Base-by-base conservation (phyloP, 257 asterid genomes). In the Scutellaria barbata region DNA sequence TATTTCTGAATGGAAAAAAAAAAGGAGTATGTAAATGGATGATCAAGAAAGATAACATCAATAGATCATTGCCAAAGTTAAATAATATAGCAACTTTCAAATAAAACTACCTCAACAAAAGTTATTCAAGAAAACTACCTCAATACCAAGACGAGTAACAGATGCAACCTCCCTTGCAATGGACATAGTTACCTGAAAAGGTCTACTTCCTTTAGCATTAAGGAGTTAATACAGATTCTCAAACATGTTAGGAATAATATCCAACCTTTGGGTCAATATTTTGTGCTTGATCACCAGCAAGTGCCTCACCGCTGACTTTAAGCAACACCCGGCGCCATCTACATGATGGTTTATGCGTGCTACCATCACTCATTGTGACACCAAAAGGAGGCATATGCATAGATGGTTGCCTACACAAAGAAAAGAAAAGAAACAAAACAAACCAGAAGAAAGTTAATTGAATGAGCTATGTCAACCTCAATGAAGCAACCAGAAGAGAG, bases 221-320 rank as follows among this genome's bases (percentile, higher is more conserved):
- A 59, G 14, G 37, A 63, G 18, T 10, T n/a, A 10, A 17, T 3
- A 63, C 11, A 55, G 64, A 8, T 6, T 51, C 22, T 17, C 46
- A 63, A 53, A 56, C 42, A 46, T 63, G 55, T 52, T 18, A 63
- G 52, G 66, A 30, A 13, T 35, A 22, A 46, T 17, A 43, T 42
- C 75, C 69, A 59, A 94, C 99, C 99, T 91, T 94, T 30, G 99
- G 99, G 77, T 94, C 99, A 35, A 91, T 94, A 78, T 88, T 94
- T 74, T 94, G 96, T 18, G 79, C 14, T 76, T 87, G 96, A 80
- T 94, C 98, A 63, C 99, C 99, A 16, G 99, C 98, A 79, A 94
- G 96, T 71, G 99, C 97, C 85, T 94, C 99, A 18, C 99, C 99
- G 48, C 99, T 94, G 69, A 94, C 99, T 88, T 94, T 94, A 74